These are phyloP conservation scores for Cyberlindnera americana DNA, from an alignment of 805 yeast genomes.

Conservation along the genomic window DNA sequence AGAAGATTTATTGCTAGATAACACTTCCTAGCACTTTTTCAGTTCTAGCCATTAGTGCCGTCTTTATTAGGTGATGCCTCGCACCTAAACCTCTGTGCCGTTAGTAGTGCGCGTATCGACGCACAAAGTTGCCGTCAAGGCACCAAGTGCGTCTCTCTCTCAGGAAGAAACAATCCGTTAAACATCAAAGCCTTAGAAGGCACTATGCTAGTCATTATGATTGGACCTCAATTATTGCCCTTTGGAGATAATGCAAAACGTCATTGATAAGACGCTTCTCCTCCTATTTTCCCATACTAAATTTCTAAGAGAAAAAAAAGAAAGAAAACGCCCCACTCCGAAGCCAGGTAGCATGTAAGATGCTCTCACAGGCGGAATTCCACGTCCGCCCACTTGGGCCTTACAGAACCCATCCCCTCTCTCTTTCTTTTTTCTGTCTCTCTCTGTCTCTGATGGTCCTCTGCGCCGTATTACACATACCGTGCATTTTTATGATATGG, in stretches of 20 bases:
- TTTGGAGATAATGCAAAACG: background rate
- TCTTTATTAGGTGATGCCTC: background rate
- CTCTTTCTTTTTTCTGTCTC: background rate
- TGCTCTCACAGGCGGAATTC: background rate
- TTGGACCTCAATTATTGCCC: background rate
- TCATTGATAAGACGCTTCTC: background rate
- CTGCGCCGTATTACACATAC: background rate
- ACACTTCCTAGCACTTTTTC: too few relatives aligned
- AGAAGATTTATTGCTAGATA: too few relatives aligned
- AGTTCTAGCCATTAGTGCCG: too few relatives aligned
- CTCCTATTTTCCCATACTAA: too few relatives aligned
- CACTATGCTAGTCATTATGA: background rate
- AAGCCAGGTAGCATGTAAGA: too few relatives aligned
- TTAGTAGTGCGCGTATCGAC: constrained; percentile 2
- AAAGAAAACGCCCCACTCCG: too few relatives aligned
- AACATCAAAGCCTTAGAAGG: background rate
- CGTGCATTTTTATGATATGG: background rate
- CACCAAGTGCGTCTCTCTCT: background rate
- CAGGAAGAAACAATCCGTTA: too few relatives aligned
- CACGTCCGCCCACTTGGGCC: background rate
- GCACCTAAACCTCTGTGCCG: background rate
- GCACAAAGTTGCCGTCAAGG: background rate
- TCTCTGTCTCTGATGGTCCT: too few relatives aligned
- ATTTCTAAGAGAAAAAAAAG: too few relatives aligned
- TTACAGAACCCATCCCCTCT: too few relatives aligned